Evolutionary conservation across 2,329 filamentous ascomycete genomes (phyloP).

Genomic region (Scytalidium sp.): DNA sequence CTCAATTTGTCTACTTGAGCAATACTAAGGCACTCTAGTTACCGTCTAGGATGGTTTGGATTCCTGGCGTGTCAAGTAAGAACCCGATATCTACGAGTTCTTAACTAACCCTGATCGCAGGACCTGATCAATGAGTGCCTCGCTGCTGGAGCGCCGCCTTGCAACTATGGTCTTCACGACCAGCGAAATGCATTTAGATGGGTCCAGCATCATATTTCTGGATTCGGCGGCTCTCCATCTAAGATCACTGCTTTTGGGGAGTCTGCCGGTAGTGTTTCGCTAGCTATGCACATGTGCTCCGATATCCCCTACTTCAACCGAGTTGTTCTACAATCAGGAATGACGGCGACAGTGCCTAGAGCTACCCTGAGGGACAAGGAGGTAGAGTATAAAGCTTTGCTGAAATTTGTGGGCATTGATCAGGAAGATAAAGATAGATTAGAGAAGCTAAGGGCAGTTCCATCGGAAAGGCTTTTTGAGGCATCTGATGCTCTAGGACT

Average conservation of each 20-base stretch:
- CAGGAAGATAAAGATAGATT: neutral
- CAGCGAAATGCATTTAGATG: constrained; percentile 21
- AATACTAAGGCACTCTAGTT: neutral
- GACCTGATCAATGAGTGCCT: neutral
- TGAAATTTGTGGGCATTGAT: neutral
- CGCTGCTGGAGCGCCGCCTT: neutral
- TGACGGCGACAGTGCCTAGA: neutral
- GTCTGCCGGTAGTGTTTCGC: constrained; percentile 21
- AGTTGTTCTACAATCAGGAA: constrained; percentile 15
- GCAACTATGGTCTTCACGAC: constrained; percentile 16
- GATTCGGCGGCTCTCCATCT: constrained; percentile 29
- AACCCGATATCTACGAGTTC: neutral
- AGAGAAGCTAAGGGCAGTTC: neutral
- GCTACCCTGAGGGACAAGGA: neutral
- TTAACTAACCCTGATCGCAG: neutral
- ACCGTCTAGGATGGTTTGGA: neutral
- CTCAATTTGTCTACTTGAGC: neutral
- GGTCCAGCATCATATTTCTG: constrained; percentile 26
- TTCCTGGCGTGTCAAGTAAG: neutral
- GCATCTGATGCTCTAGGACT: neutral
- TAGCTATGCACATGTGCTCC: constrained; percentile 10
- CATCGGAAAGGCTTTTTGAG: neutral
- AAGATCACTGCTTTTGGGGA: constrained; percentile 36
- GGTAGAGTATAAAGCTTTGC: neutral
- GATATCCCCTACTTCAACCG: constrained; percentile 9